Base-by-base conservation (phyloP, 164 flowering plant species). In the Aristolochia contorta region DNA sequence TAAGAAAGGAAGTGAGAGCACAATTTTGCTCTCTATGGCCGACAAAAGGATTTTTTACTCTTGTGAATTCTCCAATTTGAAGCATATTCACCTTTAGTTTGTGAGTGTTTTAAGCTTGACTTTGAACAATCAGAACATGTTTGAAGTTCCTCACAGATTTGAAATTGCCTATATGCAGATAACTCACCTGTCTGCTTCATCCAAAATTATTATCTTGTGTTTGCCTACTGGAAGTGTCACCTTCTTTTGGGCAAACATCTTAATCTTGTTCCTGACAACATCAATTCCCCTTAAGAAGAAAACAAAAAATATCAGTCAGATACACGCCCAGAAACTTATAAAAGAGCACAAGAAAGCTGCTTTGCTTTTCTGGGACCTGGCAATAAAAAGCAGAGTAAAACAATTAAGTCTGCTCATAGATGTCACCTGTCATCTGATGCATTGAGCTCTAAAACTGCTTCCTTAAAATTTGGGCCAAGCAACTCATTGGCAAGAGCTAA, bases 241-340 rank as follows among this genome's bases (percentile, higher is more conserved):
- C 73, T 86, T 94, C 79, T 84, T 94, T 62, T 93, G 96, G 18
- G 99, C 95, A 91, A 93, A 93, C 99, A 91, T 93, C 82, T 93
- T 93, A 56, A 93, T 88, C 67, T 91, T 93, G 84, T 93, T 94
- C 76, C 97, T 82, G 70, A 94, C 99, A 65, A 94, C 97, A 77
- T 91, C 97, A 62, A 94, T 91, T 50, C 99, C 97, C 67, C 97
- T 90, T 59, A 23, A 74, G 27, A 22, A 57, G 9, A 22, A 59
- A 46, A 54, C 21, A 27, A 49, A 49, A 20, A 21, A 21, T 0
- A 21, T 8, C 27, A 18, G 27, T 21, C n/a, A 19, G 33, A 20
- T 49, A 49, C 53, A 49, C 3, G 10, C 12, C 15, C 1, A 16
- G 12, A 37, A 37, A 37, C 43, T 37, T 37, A n/a, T 10, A 6